These are phyloP conservation scores for Candida khao-thaluensis DNA, from an alignment of 805 yeast genomes.

Conservation along the genomic window DNA sequence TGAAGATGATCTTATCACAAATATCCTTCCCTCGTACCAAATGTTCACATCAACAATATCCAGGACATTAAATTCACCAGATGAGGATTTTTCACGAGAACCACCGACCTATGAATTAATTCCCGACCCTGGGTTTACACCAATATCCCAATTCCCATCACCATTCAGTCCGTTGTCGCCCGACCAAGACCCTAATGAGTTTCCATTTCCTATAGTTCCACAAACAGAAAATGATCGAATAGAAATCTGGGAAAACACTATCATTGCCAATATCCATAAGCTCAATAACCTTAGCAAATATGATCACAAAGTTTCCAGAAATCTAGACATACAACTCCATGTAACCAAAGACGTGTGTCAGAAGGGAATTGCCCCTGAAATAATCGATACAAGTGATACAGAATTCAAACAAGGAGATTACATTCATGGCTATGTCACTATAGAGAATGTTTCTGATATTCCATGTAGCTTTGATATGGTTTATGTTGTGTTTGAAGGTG, in stretches of 20 bases:
- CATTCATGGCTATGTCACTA: conserved; percentile 44
- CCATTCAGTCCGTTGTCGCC: conserved; percentile 15
- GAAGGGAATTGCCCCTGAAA: conserved; percentile 36
- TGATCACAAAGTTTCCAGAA: conserved; percentile 28
- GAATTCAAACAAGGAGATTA: conserved; percentile 44
- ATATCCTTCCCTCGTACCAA: conserved; percentile 44
- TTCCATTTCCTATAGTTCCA: conserved; percentile 18
- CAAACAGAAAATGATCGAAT: conserved; percentile 13
- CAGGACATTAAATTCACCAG: conserved; percentile 33
- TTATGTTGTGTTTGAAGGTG: conserved; percentile 43
- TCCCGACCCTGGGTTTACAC: conserved; percentile 19
- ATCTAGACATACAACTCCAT: conserved; percentile 32
- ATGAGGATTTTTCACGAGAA: conserved; percentile 39
- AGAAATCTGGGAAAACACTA: conserved; percentile 39
- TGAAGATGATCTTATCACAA: conserved; percentile 26
- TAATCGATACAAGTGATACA: conserved; percentile 29
- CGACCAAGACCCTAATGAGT: conserved; percentile 11
- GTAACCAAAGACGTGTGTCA: conserved; percentile 40
- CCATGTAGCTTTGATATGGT: conserved; percentile 46
- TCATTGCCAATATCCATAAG: conserved; percentile 42
- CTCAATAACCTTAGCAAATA: conserved; percentile 32
- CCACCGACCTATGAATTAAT: conserved; percentile 40
- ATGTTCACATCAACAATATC: conserved; percentile 45
- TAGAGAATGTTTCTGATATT: conserved; percentile 26
- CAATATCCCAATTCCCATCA: conserved; percentile 16